Evolutionary conservation across 1,139 yeast genomes (phyloP).

Genomic region (Protomyces gravidus): DNA sequence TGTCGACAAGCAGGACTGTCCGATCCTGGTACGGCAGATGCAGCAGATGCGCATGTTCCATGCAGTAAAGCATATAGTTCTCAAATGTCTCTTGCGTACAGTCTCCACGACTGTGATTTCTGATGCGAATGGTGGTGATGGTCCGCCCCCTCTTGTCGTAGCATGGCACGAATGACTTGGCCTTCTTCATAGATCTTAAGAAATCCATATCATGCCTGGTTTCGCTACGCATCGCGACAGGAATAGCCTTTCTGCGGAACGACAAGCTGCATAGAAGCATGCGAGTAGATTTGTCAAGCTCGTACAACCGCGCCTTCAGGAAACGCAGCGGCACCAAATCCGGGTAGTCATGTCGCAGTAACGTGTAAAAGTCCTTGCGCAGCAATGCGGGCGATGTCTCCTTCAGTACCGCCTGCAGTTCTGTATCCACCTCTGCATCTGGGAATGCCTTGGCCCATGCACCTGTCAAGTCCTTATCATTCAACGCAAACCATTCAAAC

Average conservation of each 20-base stretch:
- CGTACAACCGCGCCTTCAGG: slow-evolving; percentile 17
- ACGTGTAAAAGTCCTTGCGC: slow-evolving; percentile 14
- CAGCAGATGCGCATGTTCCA: slow-evolving; percentile 22
- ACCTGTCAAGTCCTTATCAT: not conserved
- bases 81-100: slow-evolving; percentile 23
- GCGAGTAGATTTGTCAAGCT: slow-evolving; percentile 11
- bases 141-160: slow-evolving; percentile 24
- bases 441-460: not conserved
- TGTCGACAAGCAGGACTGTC: slow-evolving; percentile 22
- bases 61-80: slow-evolving; percentile 14
- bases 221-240: slow-evolving; percentile 17
- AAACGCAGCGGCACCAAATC: slow-evolving; percentile 25
- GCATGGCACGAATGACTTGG: slow-evolving; percentile 25
- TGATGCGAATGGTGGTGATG: slow-evolving; percentile 12
- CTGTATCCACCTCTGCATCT: not conserved
- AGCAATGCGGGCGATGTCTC: slow-evolving; percentile 4
- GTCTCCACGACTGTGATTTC: slow-evolving; percentile 20
- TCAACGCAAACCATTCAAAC: not conserved
- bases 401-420: slow-evolving; percentile 1
- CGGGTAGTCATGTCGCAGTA: slow-evolving; percentile 23
- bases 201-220: slow-evolving; percentile 15
- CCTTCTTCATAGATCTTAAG: slow-evolving; percentile 12
- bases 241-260: slow-evolving; percentile 10
- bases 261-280: slow-evolving; percentile 17
- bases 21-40: slow-evolving; percentile 23